A percentile compares a stretch with the other conserved stretches of the same genome.
Evolutionary conservation across 2,329 filamentous ascomycete genomes (phyloP).

Genomic region (Biscogniauxia sp.): DNA sequence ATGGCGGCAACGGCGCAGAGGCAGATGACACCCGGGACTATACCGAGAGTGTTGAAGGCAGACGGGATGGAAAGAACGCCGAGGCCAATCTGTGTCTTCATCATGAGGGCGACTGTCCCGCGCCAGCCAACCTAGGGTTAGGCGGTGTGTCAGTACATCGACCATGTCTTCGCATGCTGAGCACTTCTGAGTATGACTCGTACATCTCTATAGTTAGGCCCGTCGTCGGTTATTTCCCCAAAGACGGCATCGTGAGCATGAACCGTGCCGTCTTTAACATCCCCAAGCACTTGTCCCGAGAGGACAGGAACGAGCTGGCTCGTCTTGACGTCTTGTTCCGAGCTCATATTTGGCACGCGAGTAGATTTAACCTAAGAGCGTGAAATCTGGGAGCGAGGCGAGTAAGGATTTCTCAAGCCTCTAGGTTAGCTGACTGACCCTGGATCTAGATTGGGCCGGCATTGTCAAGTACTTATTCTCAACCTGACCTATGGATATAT

Average conservation of each 20-base stretch:
- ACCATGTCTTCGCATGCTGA: not conserved
- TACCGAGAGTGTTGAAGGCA: slow-evolving; percentile 43
- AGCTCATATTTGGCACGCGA: too few species aligned
- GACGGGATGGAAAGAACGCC: slow-evolving; percentile 49
- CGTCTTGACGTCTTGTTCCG: too few species aligned
- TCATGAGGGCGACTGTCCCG: slow-evolving; percentile 42
- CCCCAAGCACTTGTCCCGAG: too few species aligned
- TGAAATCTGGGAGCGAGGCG: too few species aligned
- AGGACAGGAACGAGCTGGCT: too few species aligned
- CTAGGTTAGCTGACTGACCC: too few species aligned
- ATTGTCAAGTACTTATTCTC: too few species aligned
- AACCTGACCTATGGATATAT: too few species aligned
- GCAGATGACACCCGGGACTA: slow-evolving; percentile 47
- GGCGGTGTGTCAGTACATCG: slow-evolving; percentile 27
- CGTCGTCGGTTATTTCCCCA: slow-evolving; percentile 33
- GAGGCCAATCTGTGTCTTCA: slow-evolving; percentile 45
- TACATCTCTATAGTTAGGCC: slow-evolving; percentile 29
- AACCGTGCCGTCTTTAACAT: too few species aligned
- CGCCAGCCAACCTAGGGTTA: slow-evolving; percentile 37
- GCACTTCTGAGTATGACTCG: not conserved
- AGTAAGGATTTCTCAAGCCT: too few species aligned
- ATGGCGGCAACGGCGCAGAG: slow-evolving; percentile 40
- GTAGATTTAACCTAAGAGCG: too few species aligned
- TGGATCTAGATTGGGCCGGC: too few species aligned
- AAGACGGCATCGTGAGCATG: slow-evolving; percentile 31